A percentile compares a stretch with the other conserved stretches of the same genome.
phyloP scores from a whole-genome alignment of 441 rosid genomes.

The Geranium incanum region DNA sequence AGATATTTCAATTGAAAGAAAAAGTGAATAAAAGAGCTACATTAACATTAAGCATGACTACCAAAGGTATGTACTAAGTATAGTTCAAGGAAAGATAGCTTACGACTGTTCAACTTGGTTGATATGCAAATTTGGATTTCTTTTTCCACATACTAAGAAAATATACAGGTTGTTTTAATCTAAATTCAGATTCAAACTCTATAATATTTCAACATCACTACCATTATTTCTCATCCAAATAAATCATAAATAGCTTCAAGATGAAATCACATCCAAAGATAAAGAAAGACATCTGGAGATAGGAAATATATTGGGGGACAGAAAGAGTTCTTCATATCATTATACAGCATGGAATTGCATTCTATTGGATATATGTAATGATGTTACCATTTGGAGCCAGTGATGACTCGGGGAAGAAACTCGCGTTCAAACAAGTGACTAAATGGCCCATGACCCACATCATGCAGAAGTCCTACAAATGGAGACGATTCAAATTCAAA shows the following conservation, averaged over 20 bases:
- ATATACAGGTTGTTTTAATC: not conserved
- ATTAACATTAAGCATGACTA: not conserved
- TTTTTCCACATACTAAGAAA: not conserved
- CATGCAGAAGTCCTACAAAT: constrained; percentile 57
- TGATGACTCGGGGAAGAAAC: constrained; percentile 45
- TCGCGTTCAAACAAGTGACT: constrained; percentile 62
- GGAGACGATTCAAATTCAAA: constrained; percentile 1
- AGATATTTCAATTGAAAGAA: not conserved
- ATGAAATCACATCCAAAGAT: not conserved
- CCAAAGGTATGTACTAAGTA: not conserved
- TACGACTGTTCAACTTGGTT: not conserved
- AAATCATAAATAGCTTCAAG: not conserved
- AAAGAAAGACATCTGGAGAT: not conserved
- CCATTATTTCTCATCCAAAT: not conserved
- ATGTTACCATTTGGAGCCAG: constrained; percentile 39
- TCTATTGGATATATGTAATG: not conserved
- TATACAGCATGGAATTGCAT: not conserved
- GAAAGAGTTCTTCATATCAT: not conserved
- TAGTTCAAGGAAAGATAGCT: not conserved
- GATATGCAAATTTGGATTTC: not conserved
- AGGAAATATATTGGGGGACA: not conserved
- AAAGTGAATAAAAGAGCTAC: not conserved
- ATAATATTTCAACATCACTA: not conserved
- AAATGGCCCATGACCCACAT: constrained; percentile 81
- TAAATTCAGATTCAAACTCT: too few relatives aligned